Base-by-base conservation (phyloP, 2,329 filamentous ascomycete species). In the Pyrenochaeta sp. region DNA sequence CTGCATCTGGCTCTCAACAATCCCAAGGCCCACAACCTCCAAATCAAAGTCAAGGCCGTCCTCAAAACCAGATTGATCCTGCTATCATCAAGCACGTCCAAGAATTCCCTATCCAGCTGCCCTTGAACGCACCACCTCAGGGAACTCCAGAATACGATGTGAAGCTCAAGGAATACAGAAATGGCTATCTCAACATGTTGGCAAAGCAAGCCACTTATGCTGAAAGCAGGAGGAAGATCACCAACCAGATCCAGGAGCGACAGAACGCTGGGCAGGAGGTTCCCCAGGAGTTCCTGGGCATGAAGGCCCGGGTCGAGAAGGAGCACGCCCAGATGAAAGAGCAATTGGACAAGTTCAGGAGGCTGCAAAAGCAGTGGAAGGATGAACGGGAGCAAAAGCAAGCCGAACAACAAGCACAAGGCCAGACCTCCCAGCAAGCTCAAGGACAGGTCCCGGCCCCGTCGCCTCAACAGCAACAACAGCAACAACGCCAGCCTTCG, bases 1-100 rank as follows among this genome's bases (percentile, higher is more conserved):
- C 51, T 32, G 44, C 33, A 7, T n/a, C 46, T 37, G 49, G 40
- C 10, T 27, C 40, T 27, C 61, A 58, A 31, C 54, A 57, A n/a
- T 10, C 37, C 23, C 53, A 60, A 27, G 46, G 56, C 21, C 62
- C 63, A 46, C 58, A 59, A 23, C 44, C 49, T 12, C 54, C 58
- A 35, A 49, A 42, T 33, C 60, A 53, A 41, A 45, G 23, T 27
- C 60, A 61, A 33, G 47, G 44, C 12, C 57, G 45, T 42, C 44
- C 31, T 12, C 52, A 45, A 23, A 45, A 44, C 20, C 52, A 51
- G 35, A 60, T 75, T 30, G 66, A 71, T 31, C 65, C 69, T 15
- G 64, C 69, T 27, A 76, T 77, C 41, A 51, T 76, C 40, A 69
- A 73, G 56, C 73, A 77, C 57, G 69, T 77, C 18, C 65, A 72